Evolutionary conservation across 257 asterid genomes (phyloP).

Genomic region (Solanum arcanum): DNA sequence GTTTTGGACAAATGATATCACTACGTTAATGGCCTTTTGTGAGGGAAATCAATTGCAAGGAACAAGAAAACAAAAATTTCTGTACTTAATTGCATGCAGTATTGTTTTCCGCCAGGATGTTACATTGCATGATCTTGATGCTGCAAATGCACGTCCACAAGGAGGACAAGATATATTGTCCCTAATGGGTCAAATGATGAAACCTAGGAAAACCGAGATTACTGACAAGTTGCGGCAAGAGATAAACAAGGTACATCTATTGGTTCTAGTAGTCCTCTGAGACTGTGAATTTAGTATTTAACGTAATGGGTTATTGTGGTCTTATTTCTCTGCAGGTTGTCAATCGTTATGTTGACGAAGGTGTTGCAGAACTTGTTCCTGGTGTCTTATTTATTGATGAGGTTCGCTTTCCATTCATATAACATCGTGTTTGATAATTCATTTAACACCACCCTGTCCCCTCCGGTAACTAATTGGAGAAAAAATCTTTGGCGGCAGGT

Average conservation of each 20-base stretch:
- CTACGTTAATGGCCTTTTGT: neutral
- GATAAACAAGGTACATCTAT: slow-evolving; percentile 64
- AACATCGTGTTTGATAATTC: neutral
- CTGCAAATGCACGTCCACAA: slow-evolving; percentile 98
- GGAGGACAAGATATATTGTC: slow-evolving; percentile 99
- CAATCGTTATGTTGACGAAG: slow-evolving; percentile 86
- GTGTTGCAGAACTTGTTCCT: slow-evolving; percentile 93
- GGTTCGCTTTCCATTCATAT: slow-evolving; percentile 22
- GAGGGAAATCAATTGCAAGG: neutral
- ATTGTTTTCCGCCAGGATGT: slow-evolving; percentile 7
- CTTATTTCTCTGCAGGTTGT: slow-evolving; percentile 47
- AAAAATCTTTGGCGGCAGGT: slow-evolving; percentile 36
- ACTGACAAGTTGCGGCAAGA: slow-evolving; percentile 89
- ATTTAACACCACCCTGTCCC: neutral
- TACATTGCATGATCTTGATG: slow-evolving; percentile 79
- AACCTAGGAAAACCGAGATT: slow-evolving; percentile 93
- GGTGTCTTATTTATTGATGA: slow-evolving; percentile 92
- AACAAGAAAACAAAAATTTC: neutral
- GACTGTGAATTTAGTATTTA: neutral
- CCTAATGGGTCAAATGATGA: slow-evolving; percentile 97
- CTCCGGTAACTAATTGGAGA: neutral
- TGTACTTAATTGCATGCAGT: neutral
- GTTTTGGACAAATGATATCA: neutral
- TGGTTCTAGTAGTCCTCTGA: neutral
- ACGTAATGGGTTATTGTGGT: neutral